Evolutionary conservation across 176 grass and related monocot genomes (phyloP).

Genomic region (Phyllostachys edulis): DNA sequence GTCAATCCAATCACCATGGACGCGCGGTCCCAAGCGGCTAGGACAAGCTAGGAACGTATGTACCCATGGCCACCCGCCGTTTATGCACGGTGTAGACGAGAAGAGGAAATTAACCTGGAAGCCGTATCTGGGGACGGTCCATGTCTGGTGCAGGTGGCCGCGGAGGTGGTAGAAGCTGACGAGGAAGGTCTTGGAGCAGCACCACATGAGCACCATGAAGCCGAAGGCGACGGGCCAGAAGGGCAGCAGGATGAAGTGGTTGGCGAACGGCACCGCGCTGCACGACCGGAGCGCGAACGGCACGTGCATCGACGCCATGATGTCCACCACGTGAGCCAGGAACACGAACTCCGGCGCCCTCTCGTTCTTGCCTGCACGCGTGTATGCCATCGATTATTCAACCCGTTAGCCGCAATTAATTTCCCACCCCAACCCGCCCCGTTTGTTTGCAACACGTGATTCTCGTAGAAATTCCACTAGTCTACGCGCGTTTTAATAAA

Average conservation of each 20-base stretch:
- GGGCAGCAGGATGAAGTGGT: conserved; percentile 39
- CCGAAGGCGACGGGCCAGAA: conserved; percentile 52
- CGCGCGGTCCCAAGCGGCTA: too few relatives aligned
- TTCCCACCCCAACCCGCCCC: neutral
- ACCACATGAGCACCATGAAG: conserved; percentile 70
- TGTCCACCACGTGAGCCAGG: conserved; percentile 76
- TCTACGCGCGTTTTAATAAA: too few relatives aligned
- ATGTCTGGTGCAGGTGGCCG: conserved; percentile 65
- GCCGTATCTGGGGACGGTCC: conserved; percentile 74
- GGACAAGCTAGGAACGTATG: too few relatives aligned
- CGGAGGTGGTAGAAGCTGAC: conserved; percentile 71
- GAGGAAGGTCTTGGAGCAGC: conserved; percentile 79
- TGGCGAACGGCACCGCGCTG: conserved; percentile 46
- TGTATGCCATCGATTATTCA: neutral
- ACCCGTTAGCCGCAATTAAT: too few relatives aligned
- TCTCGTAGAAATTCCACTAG: neutral
- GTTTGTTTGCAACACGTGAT: neutral
- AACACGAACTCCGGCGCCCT: conserved; percentile 72
- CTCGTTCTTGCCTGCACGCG: conserved; percentile 49
- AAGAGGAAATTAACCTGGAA: conserved; percentile 53
- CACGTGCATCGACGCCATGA: conserved; percentile 69
- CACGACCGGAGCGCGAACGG: conserved; percentile 65
- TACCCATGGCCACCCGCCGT: too few relatives aligned
- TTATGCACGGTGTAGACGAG: neutral
- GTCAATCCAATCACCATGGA: neutral